A percentile compares a stretch with the other conserved stretches of the same genome.
Conservation (phyloP, 192 early-diverging fungal species). For the Podila clonocystis region DNA sequence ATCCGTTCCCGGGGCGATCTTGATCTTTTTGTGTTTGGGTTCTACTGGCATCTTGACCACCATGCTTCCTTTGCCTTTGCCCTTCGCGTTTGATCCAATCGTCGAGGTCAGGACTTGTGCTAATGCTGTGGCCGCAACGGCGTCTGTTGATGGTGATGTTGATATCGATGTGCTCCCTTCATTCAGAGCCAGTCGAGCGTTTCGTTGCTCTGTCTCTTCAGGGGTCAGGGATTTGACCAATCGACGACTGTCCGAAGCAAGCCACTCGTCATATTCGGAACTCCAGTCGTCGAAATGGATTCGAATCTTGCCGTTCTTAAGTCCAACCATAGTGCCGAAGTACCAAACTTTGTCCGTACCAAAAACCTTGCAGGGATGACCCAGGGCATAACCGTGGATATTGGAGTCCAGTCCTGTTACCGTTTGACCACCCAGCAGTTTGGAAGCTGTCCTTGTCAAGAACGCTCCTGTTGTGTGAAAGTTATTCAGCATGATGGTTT, state of each 20-base stretch:
- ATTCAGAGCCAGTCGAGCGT: not conserved
- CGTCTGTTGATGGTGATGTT: not conserved
- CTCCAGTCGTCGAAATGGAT: conserved; percentile 66
- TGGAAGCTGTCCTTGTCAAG: conserved; percentile 56
- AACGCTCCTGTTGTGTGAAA: conserved; percentile 64
- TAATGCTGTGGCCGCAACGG: not conserved
- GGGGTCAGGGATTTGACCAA: conserved; percentile 34
- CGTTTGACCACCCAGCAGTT: conserved; percentile 44
- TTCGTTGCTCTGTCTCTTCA: conserved; percentile 26
- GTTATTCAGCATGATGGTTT: not conserved
- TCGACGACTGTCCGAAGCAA: conserved; percentile 58
- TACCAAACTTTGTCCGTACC: conserved; percentile 59
- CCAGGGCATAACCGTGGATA: conserved; percentile 54
- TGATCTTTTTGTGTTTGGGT: not conserved
- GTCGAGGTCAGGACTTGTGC: not conserved
- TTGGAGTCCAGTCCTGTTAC: conserved; percentile 56
- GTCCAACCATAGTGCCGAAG: conserved; percentile 49
- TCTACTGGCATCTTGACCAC: not conserved
- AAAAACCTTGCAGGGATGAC: conserved; percentile 55
- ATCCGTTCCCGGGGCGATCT: too few relatives aligned
- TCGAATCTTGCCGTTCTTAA: conserved; percentile 54
- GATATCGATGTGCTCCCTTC: not conserved
- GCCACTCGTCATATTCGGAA: conserved; percentile 64
- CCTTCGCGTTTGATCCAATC: not conserved
- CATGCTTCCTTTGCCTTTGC: not conserved